Base-by-base conservation (phyloP, 2,329 filamentous ascomycete genomes). In the Lachnellula subtilissima region DNA sequence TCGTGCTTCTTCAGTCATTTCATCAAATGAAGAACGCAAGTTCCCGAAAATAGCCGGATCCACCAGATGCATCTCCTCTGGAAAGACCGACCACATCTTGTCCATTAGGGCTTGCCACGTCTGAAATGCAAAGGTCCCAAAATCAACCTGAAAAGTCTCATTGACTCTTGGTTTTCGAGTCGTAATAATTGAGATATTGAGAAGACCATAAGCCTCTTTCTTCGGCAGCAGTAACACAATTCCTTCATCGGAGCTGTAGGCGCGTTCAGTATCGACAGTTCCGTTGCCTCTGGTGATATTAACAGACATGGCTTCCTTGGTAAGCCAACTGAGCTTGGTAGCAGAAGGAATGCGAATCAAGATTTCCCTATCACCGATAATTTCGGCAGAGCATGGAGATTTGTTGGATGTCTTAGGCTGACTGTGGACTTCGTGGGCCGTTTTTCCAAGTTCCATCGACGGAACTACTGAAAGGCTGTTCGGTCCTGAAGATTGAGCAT, bases 111-210 rank as follows among this genome's bases (percentile, higher is more conserved):
- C 57, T 50, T 69, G 65, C 55, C 63, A 60, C 46, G 55, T 52
- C 42, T 65, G 65, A 46, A 57, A 58, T 43, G 62, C 32, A 42
- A 57, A 60, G 1, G 60, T 63, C 28, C 82, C 81, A 68, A 87
- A 84, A 66, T 85, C 78, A 32, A 87, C 71, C 40, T 78, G 76
- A 67, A 86, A 82, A 0, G 78, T 79, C 70, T 86, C 82, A 64
- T 81, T 81, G 60, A 86, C 75, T 67, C 77, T 81, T 23, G 84
- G 84, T 58, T 79, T 80, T 54, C 77, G 81, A 14, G 76, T 81
- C 1, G 83, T 83, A 53, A 78, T 74, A 37, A 87, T 76, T 2
- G 79, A 78, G 46, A 87, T 74, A 52, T 81, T 81, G 50, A 87
- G 69, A 39, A 81, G 68, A 35, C 84, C 84, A 58, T 82, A 72